Evolutionary conservation across 2,329 filamentous ascomycete genomes (phyloP).

Genomic region (Blastomyces emzantsi): DNA sequence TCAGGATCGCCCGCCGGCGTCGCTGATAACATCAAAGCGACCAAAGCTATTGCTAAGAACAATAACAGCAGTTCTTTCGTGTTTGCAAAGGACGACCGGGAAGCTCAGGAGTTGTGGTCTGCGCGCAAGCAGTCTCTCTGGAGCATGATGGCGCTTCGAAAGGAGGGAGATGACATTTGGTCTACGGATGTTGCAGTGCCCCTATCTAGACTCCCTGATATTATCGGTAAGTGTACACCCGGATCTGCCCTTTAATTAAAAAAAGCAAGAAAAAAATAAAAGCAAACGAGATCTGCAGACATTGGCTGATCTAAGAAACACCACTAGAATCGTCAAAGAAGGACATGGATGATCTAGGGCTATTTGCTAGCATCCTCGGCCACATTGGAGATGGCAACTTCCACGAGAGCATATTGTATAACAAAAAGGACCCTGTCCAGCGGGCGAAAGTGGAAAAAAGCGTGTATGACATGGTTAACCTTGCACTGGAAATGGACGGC

Average conservation of each 20-base stretch:
- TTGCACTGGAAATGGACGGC: conserved; percentile 89
- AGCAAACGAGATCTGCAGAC: not conserved
- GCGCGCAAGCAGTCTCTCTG: conserved; percentile 53
- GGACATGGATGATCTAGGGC: conserved; percentile 73
- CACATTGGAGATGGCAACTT: conserved; percentile 95
- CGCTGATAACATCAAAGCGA: conserved; percentile 62
- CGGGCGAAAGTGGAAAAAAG: conserved; percentile 67
- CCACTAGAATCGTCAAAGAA: conserved; percentile 70
- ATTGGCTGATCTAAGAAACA: conserved; percentile 13
- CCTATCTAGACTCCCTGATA: conserved; percentile 52
- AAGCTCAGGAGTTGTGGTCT: conserved; percentile 51
- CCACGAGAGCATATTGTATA: conserved; percentile 86
- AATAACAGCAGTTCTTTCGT: conserved; percentile 50
- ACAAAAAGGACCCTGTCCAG: conserved; percentile 59
- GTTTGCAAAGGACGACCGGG: conserved; percentile 46
- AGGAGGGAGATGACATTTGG: conserved; percentile 50
- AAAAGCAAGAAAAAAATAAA: not conserved
- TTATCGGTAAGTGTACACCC: conserved; percentile 42
- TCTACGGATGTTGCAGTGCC: conserved; percentile 55
- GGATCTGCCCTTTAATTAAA: not conserved
- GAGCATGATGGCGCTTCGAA: conserved; percentile 50
- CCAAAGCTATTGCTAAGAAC: conserved; percentile 56
- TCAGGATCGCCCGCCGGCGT: conserved; percentile 71
- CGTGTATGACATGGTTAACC: conserved; percentile 81
- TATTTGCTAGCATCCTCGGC: conserved; percentile 81